Conservation (phyloP, 2,329 filamentous ascomycete genomes). For the Nigrospora oryzae region DNA sequence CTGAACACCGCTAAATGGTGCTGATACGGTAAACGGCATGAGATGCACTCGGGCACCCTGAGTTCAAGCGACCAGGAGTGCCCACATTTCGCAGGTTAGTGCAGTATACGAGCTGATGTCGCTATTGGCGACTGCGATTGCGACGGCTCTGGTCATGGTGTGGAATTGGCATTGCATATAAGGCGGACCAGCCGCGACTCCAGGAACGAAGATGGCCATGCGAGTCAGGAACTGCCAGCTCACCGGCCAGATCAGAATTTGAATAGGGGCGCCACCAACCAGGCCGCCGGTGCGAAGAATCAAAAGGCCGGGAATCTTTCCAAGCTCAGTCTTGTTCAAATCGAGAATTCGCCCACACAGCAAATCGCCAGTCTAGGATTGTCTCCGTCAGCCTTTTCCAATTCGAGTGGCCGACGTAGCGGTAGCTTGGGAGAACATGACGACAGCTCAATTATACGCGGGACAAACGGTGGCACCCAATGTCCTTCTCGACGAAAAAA, state of each 20-base stretch:
- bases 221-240: too few species aligned
- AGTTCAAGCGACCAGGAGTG: background rate
- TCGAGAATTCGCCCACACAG: background rate
- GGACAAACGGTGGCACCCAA: slow-evolving; percentile 4
- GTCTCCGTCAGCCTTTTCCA: background rate
- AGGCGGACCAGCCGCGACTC: too few species aligned
- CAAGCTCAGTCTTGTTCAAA: background rate
- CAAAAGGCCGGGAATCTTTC: background rate
- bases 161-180: background rate
- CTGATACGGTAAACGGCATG: background rate
- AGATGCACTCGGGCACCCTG: background rate
- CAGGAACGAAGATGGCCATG: too few species aligned
- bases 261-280: background rate
- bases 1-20: too few species aligned
- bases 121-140: background rate
- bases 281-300: background rate
- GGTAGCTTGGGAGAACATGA: slow-evolving; percentile 1
- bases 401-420: background rate
- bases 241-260: too few species aligned
- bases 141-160: background rate
- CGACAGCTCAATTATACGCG: slow-evolving; percentile 1
- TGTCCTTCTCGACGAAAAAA: slow-evolving; percentile 2
- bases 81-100: background rate
- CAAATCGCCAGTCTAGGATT: too few species aligned
- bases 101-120: background rate